These are phyloP conservation scores for Dictyophora rubrovolvata DNA, from an alignment of 768 basidiomycete genomes.

Conservation along the genomic window DNA sequence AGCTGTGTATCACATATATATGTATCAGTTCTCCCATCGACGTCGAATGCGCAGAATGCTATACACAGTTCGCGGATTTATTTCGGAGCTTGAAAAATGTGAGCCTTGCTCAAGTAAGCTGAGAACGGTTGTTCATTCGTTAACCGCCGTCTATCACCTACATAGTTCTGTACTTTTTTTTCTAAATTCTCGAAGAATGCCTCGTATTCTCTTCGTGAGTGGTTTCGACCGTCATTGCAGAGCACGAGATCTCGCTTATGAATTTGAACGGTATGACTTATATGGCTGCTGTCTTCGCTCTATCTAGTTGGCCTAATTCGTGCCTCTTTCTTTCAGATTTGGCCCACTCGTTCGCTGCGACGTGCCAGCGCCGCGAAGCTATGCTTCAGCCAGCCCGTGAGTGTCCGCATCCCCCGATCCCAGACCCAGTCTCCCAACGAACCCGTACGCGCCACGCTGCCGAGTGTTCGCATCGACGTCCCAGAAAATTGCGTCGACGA, in stretches of 20 bases:
- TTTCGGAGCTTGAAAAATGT: too few relatives aligned
- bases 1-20: too few relatives aligned
- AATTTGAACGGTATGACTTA: slow-evolving; percentile 65
- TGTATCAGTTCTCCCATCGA: too few relatives aligned
- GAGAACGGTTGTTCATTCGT: too few relatives aligned
- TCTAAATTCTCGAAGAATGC: slow-evolving; percentile 15
- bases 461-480: slow-evolving; percentile 22
- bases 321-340: slow-evolving; percentile 35
- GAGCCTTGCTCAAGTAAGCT: too few relatives aligned
- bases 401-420: slow-evolving; percentile 27
- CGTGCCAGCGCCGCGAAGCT: slow-evolving; percentile 78
- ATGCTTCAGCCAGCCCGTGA: slow-evolving; percentile 73
- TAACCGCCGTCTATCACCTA: too few relatives aligned
- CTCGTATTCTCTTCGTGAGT: slow-evolving; percentile 79
- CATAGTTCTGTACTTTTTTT: background rate
- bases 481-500: slow-evolving; percentile 23
- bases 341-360: slow-evolving; percentile 83
- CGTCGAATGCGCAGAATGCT: too few relatives aligned
- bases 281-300: slow-evolving; percentile 7
- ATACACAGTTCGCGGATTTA: too few relatives aligned
- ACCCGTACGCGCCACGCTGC: background rate
- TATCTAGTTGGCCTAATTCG: background rate
- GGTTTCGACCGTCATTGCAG: slow-evolving; percentile 78
- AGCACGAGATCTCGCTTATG: slow-evolving; percentile 73
- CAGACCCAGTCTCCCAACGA: background rate